A percentile compares a stretch with the other conserved stretches of the same genome.
Conservation (phyloP, 2,329 filamentous ascomycete genomes). For the Simplicillium aogashimaense region DNA sequence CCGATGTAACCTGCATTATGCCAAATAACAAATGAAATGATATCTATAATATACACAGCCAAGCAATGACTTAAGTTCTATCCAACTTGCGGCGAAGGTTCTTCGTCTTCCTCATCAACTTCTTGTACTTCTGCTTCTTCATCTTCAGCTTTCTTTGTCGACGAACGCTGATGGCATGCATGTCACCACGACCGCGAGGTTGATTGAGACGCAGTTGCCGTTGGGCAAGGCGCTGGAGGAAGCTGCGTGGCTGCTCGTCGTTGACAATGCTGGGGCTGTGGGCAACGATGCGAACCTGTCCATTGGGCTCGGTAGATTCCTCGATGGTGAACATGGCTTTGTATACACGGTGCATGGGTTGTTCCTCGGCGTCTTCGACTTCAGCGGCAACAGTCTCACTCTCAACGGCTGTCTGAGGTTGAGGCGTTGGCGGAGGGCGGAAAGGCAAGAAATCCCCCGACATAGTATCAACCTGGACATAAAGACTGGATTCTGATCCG, state of each 20-base stretch:
- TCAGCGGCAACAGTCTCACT: conserved; percentile 21
- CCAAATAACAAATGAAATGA: conserved; percentile 8
- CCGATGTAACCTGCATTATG: no score
- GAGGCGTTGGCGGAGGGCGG: conserved; percentile 71
- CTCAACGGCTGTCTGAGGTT: conserved; percentile 40
- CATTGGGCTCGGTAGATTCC: conserved; percentile 50
- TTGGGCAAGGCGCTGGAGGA: conserved; percentile 60
- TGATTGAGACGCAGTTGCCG: conserved; percentile 53
- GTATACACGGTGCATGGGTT: conserved; percentile 45
- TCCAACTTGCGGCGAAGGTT: conserved; percentile 80
- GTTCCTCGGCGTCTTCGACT: conserved; percentile 21
- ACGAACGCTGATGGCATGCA: conserved; percentile 83
- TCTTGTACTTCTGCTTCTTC: conserved; percentile 99
- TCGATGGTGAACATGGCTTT: conserved; percentile 59
- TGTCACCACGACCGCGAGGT: conserved; percentile 39
- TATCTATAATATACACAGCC: neutral
- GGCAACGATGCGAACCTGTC: conserved; percentile 49
- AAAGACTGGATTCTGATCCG: conserved; percentile 47
- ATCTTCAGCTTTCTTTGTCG: conserved; percentile 92
- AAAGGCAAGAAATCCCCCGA: conserved; percentile 69
- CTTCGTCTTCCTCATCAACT: conserved; percentile 87
- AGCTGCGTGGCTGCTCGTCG: conserved; percentile 40
- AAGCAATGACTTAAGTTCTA: conserved; percentile 35
- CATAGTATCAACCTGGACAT: conserved; percentile 58
- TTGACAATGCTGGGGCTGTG: conserved; percentile 50